These are phyloP conservation scores for Suhomyces kunorum DNA, from an alignment of 1,139 yeast genomes.

Conservation along the genomic window DNA sequence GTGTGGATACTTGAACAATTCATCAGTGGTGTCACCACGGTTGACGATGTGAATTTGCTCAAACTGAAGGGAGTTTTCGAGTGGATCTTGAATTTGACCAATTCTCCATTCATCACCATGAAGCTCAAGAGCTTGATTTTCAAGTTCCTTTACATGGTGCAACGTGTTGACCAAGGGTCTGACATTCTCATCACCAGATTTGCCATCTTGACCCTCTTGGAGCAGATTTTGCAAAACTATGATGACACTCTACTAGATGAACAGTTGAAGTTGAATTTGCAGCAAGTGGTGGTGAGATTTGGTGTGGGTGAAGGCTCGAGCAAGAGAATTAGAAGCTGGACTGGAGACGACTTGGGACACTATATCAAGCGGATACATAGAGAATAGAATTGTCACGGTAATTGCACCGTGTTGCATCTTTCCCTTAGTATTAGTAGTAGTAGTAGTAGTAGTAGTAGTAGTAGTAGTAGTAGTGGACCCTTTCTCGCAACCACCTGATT, in stretches of 20 bases:
- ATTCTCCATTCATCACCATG: conserved; percentile 49
- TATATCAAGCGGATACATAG: conserved; percentile 46
- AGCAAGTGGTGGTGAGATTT: conserved; percentile 50
- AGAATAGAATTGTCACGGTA: neutral
- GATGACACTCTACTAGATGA: conserved; percentile 20
- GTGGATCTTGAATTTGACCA: conserved; percentile 58
- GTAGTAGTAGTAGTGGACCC: too few species aligned
- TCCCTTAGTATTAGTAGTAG: too few species aligned
- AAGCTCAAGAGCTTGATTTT: conserved; percentile 42
- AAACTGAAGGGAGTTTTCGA: conserved; percentile 61
- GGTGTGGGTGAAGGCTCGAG: conserved; percentile 42
- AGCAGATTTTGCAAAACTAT: conserved; percentile 31
- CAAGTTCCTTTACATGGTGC: conserved; percentile 50
- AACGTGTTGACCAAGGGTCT: conserved; percentile 60
- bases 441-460: too few species aligned
- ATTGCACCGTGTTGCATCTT: too few species aligned
- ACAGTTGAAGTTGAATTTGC: conserved; percentile 43
- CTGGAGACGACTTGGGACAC: conserved; percentile 47
- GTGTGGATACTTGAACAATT: conserved; percentile 65
- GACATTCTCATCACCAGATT: conserved; percentile 62
- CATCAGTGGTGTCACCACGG: conserved; percentile 44
- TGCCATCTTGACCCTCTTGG: conserved; percentile 56
- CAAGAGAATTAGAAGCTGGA: conserved; percentile 66
- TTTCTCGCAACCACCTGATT: too few species aligned
- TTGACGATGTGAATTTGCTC: conserved; percentile 54